Evolutionary conservation across 257 asterid species (phyloP).

Genomic region (Nicotiana tomentosiformis): DNA sequence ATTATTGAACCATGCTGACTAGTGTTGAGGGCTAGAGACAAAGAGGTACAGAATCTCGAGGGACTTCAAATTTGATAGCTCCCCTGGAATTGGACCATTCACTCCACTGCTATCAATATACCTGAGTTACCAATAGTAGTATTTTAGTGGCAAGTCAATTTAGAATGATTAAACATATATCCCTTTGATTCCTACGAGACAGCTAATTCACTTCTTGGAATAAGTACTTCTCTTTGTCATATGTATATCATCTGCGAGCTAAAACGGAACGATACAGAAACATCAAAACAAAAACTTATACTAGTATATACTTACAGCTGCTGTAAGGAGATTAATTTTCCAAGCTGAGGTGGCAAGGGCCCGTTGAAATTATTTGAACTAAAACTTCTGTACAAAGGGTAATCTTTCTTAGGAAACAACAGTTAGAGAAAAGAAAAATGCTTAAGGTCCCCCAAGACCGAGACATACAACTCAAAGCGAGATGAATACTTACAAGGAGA

Average conservation of each 20-base stretch:
- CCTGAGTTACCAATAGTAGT: constrained; percentile 25
- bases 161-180: not conserved
- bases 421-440: not conserved
- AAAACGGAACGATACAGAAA: not conserved
- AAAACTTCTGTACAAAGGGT: constrained; percentile 36
- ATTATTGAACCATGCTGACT: not conserved
- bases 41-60: constrained; percentile 36
- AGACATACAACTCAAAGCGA: not conserved
- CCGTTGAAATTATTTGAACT: constrained; percentile 56
- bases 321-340: constrained; percentile 41
- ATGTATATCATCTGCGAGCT: not conserved
- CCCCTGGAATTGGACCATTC: constrained; percentile 54
- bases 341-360: constrained; percentile 35
- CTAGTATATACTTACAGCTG: constrained; percentile 35
- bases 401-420: not conserved
- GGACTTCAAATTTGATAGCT: constrained; percentile 42
- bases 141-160: not conserved
- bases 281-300: not conserved
- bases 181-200: not conserved
- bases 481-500: constrained; percentile 34
- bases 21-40: not conserved
- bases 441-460: not conserved
- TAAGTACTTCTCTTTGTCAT: not conserved
- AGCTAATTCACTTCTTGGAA: not conserved
- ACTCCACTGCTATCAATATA: constrained; percentile 67